Evolutionary conservation across 2,329 filamentous ascomycete genomes (phyloP).

Genomic region (Diaporthe sp.): DNA sequence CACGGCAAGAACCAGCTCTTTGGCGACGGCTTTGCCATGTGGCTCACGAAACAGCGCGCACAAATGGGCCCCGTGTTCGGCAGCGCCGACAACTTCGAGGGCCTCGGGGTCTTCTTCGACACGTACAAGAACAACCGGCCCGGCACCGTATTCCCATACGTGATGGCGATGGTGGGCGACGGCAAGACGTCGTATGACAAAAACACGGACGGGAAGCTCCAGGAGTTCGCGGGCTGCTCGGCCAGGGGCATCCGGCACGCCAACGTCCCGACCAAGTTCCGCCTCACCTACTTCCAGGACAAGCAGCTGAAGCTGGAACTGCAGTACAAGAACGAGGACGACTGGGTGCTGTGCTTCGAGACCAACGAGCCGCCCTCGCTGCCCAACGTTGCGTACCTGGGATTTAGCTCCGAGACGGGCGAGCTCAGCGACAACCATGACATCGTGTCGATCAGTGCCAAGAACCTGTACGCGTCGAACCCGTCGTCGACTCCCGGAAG

Average conservation of each 20-base stretch:
- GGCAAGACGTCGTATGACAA: constrained; percentile 92
- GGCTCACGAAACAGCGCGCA: constrained; percentile 94
- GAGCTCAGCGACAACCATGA: constrained; percentile 98
- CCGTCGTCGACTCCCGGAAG: constrained; percentile 61
- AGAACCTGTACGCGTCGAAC: constrained; percentile 84
- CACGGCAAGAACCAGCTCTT: constrained; percentile 90
- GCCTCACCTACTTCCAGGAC: constrained; percentile 96
- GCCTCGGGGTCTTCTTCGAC: constrained; percentile 94
- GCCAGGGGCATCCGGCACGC: constrained; percentile 90
- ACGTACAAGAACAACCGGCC: constrained; percentile 99
- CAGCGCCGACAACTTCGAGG: constrained; percentile 89
- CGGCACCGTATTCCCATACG: constrained; percentile 94
- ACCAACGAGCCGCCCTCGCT: constrained; percentile 79
- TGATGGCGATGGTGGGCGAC: constrained; percentile 98
- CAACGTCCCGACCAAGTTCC: constrained; percentile 84
- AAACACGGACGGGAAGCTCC: constrained; percentile 92
- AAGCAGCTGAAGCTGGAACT: constrained; percentile 91
- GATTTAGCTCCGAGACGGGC: constrained; percentile 90
- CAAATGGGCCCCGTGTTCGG: constrained; percentile 89
- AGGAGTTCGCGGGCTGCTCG: constrained; percentile 95
- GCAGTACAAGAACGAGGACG: constrained; percentile 91
- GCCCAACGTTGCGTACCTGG: constrained; percentile 81
- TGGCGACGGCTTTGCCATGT: constrained; percentile 97
- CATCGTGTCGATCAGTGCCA: constrained; percentile 87
- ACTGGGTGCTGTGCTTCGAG: constrained; percentile 93